Evolutionary conservation across 164 flowering plant species (phyloP), one percentile per base, ranked within the genome.

Genomic region (Malania oleifera): DNA sequence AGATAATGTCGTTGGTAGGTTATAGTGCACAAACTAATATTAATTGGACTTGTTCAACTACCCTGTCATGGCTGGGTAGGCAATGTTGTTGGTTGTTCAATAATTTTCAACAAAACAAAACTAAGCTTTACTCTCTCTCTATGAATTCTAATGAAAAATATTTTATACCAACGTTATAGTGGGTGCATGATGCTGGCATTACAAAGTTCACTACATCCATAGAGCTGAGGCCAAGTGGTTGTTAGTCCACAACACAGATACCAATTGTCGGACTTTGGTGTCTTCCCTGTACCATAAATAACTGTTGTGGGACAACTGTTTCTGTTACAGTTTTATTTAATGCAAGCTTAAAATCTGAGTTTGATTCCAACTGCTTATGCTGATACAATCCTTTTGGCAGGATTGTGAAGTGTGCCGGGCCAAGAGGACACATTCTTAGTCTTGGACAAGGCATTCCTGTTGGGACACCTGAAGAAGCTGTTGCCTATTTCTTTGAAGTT

Each of bases 381-480:
- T 61, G 35, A 41, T 37, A 7, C 1, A 27, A 24, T 52, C 19
- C 11, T 4, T 69, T 50, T 73, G 63, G 52, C 90, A 91, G 98
- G 84, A 97, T 93, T 64, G 95, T 89, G 64, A 81, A 59, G 64
- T 76, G 87, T 77, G 98, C 98, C 25, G 98, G 98, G 39, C 78
- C 81, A 27, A 70, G 64, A 35, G 90, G 98, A 2, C 98, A 93
- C 73, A 89, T 93, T 56, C 90, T 93, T 44, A 93, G 89, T 70
- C 79, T 93, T 25, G 98, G 98, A 27, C 98, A 93, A 55, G 98
- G 98, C 23, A 97, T 93, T 61, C 91, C 87, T 37, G 97, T 89
- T 23, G 96, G 98, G 62, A 93, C 98, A 23, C 98, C 98, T 31
- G 98, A 93, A 74, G 98, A 93, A 62, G 91, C 97, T 22, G 98